Base-by-base conservation (phyloP, 139 green algal species). In the Gonium pectorale region DNA sequence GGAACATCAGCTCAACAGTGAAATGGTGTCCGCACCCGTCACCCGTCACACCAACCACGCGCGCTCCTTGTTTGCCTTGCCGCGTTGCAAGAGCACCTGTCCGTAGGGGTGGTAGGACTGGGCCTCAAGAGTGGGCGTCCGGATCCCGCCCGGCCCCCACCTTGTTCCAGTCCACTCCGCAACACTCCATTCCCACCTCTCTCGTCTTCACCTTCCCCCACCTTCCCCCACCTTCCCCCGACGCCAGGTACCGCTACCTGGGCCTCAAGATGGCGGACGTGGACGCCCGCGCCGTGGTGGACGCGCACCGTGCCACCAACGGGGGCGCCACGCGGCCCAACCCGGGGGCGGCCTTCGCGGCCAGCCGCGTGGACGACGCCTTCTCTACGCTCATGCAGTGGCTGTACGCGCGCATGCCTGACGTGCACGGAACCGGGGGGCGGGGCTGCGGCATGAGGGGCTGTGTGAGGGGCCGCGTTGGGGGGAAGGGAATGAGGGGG, bases 301-400 rank as follows among this genome's bases (percentile, higher is more conserved):
- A 13, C 4, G 5, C 15, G 22, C 22, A 84, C 78, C 31, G 44
- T 2, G 44, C 33, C 29, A 31, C 27, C 5, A 84, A 74, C 78
- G 78, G 78, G 44, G 62, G 78, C 27, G 5, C 24, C n/a, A 21
- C 63, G 60, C 75, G 63, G 19, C 44, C 62, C 41, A 64, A 67
- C 62, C 62, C 63, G 6, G 63, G 78, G 0, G 33, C 43, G 38
- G 31, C 66, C 19, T 66, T 56, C 40, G 80, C 67, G 54, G 26
- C 1, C 38, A 51, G 4, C 40, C 43, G 43, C 0, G 38, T 52
- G 38, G 87, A 94, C 38, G 91, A 94, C 64, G 91, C 90, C 5
- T 91, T 94, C 64, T 40, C 15, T 22, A 93, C 90, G 3, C 43
- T 93, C 41, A 89, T 94, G 81, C 86, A 91, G 72, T 93, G 89